A percentile compares a stretch with the other conserved stretches of the same genome.
phyloP scores from a whole-genome alignment of 2,329 filamentous ascomycete species.

The Graphilbum sp. region DNA sequence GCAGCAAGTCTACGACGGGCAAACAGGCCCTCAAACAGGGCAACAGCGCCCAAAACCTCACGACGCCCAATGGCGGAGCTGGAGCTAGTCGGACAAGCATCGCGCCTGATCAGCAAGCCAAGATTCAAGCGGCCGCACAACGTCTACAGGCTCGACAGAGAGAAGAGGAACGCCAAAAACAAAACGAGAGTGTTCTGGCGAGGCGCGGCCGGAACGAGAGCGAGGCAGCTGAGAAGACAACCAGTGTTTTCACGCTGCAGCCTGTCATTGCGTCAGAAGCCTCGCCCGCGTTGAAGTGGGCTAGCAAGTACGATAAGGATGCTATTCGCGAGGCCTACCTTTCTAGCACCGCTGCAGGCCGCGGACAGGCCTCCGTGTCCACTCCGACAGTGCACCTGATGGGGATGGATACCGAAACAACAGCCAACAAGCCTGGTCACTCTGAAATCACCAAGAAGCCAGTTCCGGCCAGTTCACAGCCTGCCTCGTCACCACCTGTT shows the following conservation, averaged over 20 bases:
- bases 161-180: slow-evolving; percentile 30
- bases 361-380: slow-evolving; percentile 25
- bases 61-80: slow-evolving; percentile 20
- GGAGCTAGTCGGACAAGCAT: slow-evolving; percentile 64
- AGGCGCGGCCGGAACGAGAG: slow-evolving; percentile 34
- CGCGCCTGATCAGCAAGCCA: slow-evolving; percentile 79
- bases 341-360: slow-evolving; percentile 54
- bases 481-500: background rate
- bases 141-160: slow-evolving; percentile 61
- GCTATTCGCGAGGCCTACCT: slow-evolving; percentile 76
- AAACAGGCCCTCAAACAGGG: slow-evolving; percentile 38
- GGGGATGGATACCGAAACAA: slow-evolving; percentile 1
- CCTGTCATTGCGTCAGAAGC: slow-evolving; percentile 73
- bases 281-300: slow-evolving; percentile 92
- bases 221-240: slow-evolving; percentile 54
- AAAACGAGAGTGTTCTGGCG: slow-evolving; percentile 20
- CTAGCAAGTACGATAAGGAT: slow-evolving; percentile 85
- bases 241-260: slow-evolving; percentile 78
- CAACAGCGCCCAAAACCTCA: slow-evolving; percentile 19
- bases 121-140: slow-evolving; percentile 80
- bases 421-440: background rate
- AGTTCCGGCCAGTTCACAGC: background rate
- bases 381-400: slow-evolving; percentile 5
- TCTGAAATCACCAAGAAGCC: slow-evolving; percentile 2
- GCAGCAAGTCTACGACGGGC: slow-evolving; percentile 55